phyloP scores from a whole-genome alignment of 352 stramenopile genomes.

The Globisporangium echinulatum region DNA sequence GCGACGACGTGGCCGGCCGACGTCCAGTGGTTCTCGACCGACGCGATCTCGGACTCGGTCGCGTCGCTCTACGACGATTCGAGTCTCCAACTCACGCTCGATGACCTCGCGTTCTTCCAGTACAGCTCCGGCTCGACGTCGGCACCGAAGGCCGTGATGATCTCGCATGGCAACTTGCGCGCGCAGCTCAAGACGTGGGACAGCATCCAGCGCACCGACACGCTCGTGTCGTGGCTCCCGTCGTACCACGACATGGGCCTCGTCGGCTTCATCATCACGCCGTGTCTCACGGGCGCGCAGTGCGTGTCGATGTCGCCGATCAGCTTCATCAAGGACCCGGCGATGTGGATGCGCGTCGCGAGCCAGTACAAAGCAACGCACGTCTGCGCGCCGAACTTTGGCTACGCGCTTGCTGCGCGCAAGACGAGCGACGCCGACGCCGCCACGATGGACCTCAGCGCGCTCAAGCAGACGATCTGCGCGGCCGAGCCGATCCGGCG shows the following conservation, averaged over 20 bases:
- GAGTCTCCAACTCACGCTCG: conserved; percentile 28
- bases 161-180: conserved; percentile 71
- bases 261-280: conserved; percentile 76
- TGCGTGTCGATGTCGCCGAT: conserved; percentile 82
- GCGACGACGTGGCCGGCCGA: conserved; percentile 56
- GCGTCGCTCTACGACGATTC: conserved; percentile 44
- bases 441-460: conserved; percentile 49
- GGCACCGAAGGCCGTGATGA: conserved; percentile 78
- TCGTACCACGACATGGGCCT: conserved; percentile 84
- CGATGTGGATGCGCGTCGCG: conserved; percentile 71
- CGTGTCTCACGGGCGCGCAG: conserved; percentile 41
- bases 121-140: conserved; percentile 81
- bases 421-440: conserved; percentile 71
- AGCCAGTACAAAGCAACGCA: conserved; percentile 77
- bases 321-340: conserved; percentile 82
- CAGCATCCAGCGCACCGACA: conserved; percentile 50
- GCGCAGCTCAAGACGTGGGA: conserved; percentile 75
- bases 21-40: conserved; percentile 68
- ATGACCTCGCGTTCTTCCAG: conserved; percentile 80
- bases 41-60: conserved; percentile 49
- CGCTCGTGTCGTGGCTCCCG: conserved; percentile 72
- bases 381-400: conserved; percentile 77
- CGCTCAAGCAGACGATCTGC: conserved; percentile 71
- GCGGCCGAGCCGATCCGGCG: conserved; percentile 73
- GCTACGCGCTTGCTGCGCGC: conserved; percentile 59